Base-by-base conservation (phyloP, 257 asterid genomes). In the Cordia subcordata region DNA sequence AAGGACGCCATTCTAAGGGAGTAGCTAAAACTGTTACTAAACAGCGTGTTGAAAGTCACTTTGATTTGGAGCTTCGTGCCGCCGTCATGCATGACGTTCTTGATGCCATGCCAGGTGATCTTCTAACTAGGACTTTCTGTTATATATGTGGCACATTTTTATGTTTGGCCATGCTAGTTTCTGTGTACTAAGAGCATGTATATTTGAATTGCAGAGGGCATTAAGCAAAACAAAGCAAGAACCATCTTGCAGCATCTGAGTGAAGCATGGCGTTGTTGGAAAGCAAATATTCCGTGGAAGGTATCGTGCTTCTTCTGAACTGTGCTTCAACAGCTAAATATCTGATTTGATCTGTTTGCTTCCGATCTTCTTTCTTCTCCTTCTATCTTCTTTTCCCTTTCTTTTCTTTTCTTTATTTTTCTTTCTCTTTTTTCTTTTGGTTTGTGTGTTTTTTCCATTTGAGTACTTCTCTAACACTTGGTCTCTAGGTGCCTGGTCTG, bases 251-350 rank as follows among this genome's bases (percentile, higher is more conserved):
- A 93, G 80, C 99, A 89, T 77, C 64, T 93, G 61, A 89, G 99
- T 71, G 99, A 93, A 75, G 99, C 99, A 23, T 93, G 99, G 99
- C 95, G 97, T 39, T 93, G 99, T 77, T 93, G 99, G 99, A 93
- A 93, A 71, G 99, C 97, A 58, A 93, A 93, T 65, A 93, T 93
- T 75, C 99, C 99, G 15, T 93, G 99, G 99, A 93, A 93, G 90
- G 94, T 83, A 71, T 58, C 35, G 39, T 35, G 42, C 32, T 40
- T 55, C n/a, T 42, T 57, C 60, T 49, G 32, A 66, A 10, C 33
- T 51, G 16, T 53, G 23, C 37, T 37, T 55, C 13, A 17, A 8
- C 4, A 42, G 1, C 10, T 42, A 14, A 35, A 42, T 59, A 21
- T 46, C 20, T 53, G 57, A 46, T 21, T 58, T 1, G 59, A 20